Percentiles rank a stretch among this genome's conserved stretches.
phyloP scores from a whole-genome alignment of 306 rosid species.

The Astragalus glycyphyllos region DNA sequence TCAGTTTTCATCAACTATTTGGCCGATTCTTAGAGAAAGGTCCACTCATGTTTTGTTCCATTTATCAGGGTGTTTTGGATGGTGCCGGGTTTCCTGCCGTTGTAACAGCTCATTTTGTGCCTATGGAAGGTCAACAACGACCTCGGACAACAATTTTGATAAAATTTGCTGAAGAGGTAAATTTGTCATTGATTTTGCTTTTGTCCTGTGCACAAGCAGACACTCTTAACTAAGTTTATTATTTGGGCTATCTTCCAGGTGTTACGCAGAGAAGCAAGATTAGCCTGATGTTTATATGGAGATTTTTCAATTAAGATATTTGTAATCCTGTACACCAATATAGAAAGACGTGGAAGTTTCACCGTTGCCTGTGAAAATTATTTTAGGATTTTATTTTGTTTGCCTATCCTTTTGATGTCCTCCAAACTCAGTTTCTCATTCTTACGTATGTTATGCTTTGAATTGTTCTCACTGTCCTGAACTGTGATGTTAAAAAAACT shows the following conservation, averaged over 20 bases:
- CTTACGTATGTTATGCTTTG: slow-evolving; percentile 30
- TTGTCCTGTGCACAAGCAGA: not conserved
- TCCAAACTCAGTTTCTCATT: slow-evolving; percentile 25
- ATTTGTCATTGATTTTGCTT: slow-evolving; percentile 22
- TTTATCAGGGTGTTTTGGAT: slow-evolving; percentile 79
- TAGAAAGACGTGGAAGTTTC: slow-evolving; percentile 41
- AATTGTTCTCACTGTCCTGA: slow-evolving; percentile 18
- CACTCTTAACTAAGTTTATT: slow-evolving; percentile 22
- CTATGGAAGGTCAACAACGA: slow-evolving; percentile 95
- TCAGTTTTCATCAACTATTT: slow-evolving; percentile 17
- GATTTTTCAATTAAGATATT: slow-evolving; percentile 34
- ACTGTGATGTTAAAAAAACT: slow-evolving; percentile 36
- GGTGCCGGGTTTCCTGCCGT: slow-evolving; percentile 97
- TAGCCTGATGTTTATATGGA: slow-evolving; percentile 60
- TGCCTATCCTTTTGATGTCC: slow-evolving; percentile 1
- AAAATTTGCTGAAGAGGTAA: slow-evolving; percentile 90
- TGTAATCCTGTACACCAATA: slow-evolving; percentile 44
- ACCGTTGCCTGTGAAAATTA: slow-evolving; percentile 26
- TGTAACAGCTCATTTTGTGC: slow-evolving; percentile 98
- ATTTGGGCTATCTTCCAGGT: slow-evolving; percentile 62
- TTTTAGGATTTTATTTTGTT: slow-evolving; percentile 22
- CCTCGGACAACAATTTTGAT: slow-evolving; percentile 97
- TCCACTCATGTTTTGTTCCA: slow-evolving; percentile 42
- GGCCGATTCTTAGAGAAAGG: slow-evolving; percentile 37
- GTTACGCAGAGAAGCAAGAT: slow-evolving; percentile 90